Percentiles rank a stretch among this genome's conserved stretches.
Evolutionary conservation across 805 yeast species (phyloP).

Genomic region (Spathaspora sp.): DNA sequence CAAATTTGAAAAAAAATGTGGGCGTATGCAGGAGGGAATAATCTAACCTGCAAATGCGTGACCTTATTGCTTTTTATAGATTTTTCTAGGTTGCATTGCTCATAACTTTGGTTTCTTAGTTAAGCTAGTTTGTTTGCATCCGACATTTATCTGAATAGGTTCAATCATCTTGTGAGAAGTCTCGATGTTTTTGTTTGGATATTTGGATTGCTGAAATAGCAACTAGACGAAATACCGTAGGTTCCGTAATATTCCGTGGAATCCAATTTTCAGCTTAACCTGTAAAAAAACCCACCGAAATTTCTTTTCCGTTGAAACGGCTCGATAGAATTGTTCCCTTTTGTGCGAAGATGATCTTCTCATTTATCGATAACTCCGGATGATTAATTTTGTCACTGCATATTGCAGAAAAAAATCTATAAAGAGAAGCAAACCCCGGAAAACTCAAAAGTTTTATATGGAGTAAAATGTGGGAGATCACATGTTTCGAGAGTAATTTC

Average conservation of each 20-base stretch:
- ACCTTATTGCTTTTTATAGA: no score
- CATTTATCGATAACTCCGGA: neutral
- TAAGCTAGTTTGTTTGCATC: no score
- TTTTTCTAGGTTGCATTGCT: no score
- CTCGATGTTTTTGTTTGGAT: no score
- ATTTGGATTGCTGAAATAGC: no score
- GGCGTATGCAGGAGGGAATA: neutral
- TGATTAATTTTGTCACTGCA: neutral
- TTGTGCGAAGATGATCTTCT: neutral
- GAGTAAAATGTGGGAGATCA: neutral
- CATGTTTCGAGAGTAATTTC: no score
- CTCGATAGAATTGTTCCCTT: neutral
- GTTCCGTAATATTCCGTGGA: no score
- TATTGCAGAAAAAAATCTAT: no score
- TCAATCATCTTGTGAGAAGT: no score
- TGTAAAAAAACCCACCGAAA: neutral
- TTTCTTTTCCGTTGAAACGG: neutral
- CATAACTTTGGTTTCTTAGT: no score
- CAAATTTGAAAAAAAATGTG: neutral
- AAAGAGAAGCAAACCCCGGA: neutral
- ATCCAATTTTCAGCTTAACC: neutral
- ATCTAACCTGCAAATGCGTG: neutral
- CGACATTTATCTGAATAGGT: no score
- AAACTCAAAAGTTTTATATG: neutral
- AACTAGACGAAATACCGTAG: no score